Evolutionary conservation across 2,329 filamentous ascomycete genomes (phyloP), one percentile per base, ranked within the genome.

Genomic region (Thermothelomyces thermophilus): DNA sequence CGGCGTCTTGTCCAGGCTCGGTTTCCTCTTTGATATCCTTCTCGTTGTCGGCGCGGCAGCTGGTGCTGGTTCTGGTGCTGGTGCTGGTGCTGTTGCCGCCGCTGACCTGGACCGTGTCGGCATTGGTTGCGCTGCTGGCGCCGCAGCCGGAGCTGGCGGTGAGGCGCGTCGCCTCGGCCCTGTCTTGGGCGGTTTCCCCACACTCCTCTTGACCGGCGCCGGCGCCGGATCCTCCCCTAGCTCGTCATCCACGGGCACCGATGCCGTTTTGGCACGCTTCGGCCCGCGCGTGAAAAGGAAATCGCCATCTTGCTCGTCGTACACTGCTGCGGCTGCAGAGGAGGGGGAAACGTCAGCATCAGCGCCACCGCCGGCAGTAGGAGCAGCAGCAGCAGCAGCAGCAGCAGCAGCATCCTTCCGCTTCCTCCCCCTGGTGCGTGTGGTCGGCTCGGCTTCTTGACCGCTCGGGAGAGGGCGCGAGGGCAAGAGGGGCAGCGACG

Each of bases 231-330:
- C 65, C 9, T 71, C 68, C 41, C 71, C 67, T 17, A 68, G 64
- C 49, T 73, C 70, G 37, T 68, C 42, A 14, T 56, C 48, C 31
- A 50, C 46, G 4, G 46, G 37, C 19, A 28, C 46, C 3, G 53
- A 45, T 10, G 74, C 73, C 37, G 77, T 76, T 68, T 84, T 88
- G 53, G 75, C 73, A 61, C 79, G 70, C 63, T 86, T 86, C 10
- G 82, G 73, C 54, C 76, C 82, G 58, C 86, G 79, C 56, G 83
- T 81, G 64, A 90, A 90, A 51, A 81, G 73, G 60, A 90, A 90
- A 55, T 87, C 87, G 60, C 86, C 86, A 70, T 87, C 83, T 61
- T 86, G 79, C 66, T 90, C 86, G 60, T 87, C 84, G 60, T 84
- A 84, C 54, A 68, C 73, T 42, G 62, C 60, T 44, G 61, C 49